phyloP scores from a whole-genome alignment of 2,329 filamentous ascomycete species.

The Penicillium decumbens region DNA sequence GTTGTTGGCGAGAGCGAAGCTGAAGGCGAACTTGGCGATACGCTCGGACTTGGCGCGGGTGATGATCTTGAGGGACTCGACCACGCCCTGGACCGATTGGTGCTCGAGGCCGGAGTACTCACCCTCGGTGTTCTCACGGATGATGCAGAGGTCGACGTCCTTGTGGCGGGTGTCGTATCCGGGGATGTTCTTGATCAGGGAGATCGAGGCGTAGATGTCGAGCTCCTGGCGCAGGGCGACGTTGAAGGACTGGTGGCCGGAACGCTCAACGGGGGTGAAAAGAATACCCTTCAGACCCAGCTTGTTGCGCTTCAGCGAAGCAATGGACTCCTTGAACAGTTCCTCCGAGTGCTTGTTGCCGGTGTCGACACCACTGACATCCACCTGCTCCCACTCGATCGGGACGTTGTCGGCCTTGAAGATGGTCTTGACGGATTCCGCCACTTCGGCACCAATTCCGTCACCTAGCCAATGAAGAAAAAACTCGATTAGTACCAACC shows the following conservation, averaged over 20 bases:
- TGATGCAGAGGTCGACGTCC: constrained; percentile 96
- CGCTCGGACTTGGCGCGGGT: constrained; percentile 98
- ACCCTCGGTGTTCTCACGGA: constrained; percentile 99
- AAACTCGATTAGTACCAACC: constrained; percentile 9
- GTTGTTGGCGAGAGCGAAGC: constrained; percentile 97
- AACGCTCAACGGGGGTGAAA: constrained; percentile 93
- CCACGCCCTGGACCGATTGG: constrained; percentile 91
- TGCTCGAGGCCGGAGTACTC: constrained; percentile 99
- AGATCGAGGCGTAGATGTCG: constrained; percentile 98
- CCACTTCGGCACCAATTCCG: constrained; percentile 95
- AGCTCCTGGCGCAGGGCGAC: constrained; percentile 98
- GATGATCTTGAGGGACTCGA: constrained; percentile 99
- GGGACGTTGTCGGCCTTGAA: constrained; percentile 99
- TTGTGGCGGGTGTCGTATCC: constrained; percentile 97
- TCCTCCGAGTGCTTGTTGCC: constrained; percentile 86
- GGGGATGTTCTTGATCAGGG: constrained; percentile 98
- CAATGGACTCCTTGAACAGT: constrained; percentile 90
- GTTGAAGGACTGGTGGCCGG: constrained; percentile 99
- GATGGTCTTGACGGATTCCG: constrained; percentile 96
- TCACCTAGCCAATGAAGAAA: constrained; percentile 53
- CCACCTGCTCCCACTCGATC: constrained; percentile 97
- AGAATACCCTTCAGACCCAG: constrained; percentile 98
- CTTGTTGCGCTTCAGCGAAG: constrained; percentile 97
- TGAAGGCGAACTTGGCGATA: constrained; percentile 97
- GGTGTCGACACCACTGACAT: constrained; percentile 84